A percentile compares a stretch with the other conserved stretches of the same genome.
Evolutionary conservation across 805 yeast species (phyloP).

Genomic region (Wickerhamomyces hampshirensis): DNA sequence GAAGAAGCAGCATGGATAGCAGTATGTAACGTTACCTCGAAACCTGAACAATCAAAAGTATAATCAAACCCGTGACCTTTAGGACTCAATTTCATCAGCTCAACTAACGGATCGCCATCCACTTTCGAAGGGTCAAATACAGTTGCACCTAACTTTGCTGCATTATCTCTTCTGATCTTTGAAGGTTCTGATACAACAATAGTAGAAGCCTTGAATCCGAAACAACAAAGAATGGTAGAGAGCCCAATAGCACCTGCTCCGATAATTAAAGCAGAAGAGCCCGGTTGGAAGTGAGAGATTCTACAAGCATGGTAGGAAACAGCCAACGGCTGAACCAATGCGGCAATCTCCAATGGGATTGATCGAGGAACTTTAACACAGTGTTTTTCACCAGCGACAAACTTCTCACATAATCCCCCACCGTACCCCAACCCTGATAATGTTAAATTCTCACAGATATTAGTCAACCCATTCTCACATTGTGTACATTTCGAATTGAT

Average conservation of each 20-base stretch:
- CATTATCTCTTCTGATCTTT: conserved; percentile 42
- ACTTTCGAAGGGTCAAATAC: conserved; percentile 44
- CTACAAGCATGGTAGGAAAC: conserved; percentile 59
- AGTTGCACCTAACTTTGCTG: conserved; percentile 41
- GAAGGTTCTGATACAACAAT: conserved; percentile 52
- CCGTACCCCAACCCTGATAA: conserved; percentile 52
- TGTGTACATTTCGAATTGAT: conserved; percentile 36
- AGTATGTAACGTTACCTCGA: conserved; percentile 47
- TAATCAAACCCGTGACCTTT: conserved; percentile 42
- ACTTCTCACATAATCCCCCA: conserved; percentile 51
- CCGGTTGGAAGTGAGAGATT: conserved; percentile 33
- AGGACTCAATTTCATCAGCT: conserved; percentile 34
- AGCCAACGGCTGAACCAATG: conserved; percentile 52
- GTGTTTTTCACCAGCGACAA: conserved; percentile 38
- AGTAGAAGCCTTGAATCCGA: conserved; percentile 37
- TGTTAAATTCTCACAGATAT: conserved; percentile 45
- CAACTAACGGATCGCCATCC: conserved; percentile 33
- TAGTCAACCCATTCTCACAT: conserved; percentile 46
- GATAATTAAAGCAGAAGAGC: conserved; percentile 43
- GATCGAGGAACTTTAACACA: conserved; percentile 36
- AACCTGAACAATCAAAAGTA: conserved; percentile 52
- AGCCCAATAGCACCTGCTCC: conserved; percentile 57
- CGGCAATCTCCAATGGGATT: conserved; percentile 41
- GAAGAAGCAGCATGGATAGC: conserved; percentile 45
- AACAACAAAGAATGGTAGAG: conserved; percentile 44